Evolutionary conservation across 2,329 filamentous ascomycete genomes (phyloP).

Genomic region (Atkinsonella texensis): DNA sequence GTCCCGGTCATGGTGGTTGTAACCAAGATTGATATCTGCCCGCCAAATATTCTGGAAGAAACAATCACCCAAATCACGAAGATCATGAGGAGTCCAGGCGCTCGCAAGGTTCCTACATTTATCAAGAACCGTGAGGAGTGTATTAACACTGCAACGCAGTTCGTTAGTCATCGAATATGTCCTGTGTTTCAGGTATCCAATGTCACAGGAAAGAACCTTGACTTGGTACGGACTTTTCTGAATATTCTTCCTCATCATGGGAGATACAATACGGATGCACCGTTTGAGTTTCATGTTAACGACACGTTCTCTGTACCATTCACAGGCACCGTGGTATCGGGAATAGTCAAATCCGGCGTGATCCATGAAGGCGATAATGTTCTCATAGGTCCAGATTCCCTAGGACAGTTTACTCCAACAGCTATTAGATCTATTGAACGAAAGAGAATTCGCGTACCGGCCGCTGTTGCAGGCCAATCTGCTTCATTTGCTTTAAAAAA

Average conservation of each 20-base stretch:
- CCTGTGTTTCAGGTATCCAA: conserved; percentile 98
- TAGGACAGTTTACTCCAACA: conserved; percentile 81
- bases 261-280: conserved; percentile 75
- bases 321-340: conserved; percentile 90
- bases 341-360: conserved; percentile 79
- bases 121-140: conserved; percentile 87
- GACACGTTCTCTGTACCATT: conserved; percentile 98
- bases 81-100: conserved; percentile 87
- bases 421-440: conserved; percentile 87
- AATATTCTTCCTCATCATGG: conserved; percentile 94
- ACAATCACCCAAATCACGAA: conserved; percentile 84
- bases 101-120: conserved; percentile 90
- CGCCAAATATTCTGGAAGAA: conserved; percentile 86
- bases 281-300: conserved; percentile 92
- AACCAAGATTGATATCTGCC: conserved; percentile 97
- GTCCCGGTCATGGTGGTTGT: conserved; percentile 96
- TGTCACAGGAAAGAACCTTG: conserved; percentile 83
- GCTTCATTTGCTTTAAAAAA: conserved; percentile 85
- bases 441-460: conserved; percentile 80
- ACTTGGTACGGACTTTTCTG: conserved; percentile 82
- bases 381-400: conserved; percentile 76
- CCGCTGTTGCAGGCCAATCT: conserved; percentile 81
- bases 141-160: conserved; percentile 90
- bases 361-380: conserved; percentile 85
- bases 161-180: conserved; percentile 89